Evolutionary conservation across 2,329 filamentous ascomycete genomes (phyloP).

Genomic region (Herpotrichia juniperi): DNA sequence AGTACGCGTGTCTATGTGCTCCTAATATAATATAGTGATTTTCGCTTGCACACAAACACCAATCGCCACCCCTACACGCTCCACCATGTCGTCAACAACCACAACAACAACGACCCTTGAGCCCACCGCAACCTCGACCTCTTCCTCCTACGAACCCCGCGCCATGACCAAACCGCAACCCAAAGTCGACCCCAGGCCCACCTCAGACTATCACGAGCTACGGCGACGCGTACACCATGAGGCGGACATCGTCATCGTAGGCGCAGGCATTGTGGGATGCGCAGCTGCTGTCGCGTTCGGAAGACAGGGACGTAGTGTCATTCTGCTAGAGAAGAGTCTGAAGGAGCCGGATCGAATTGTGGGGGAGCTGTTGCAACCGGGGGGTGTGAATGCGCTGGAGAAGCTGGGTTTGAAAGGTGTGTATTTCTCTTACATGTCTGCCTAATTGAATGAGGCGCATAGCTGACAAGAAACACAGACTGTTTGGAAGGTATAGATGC

Average conservation of each 20-base stretch:
- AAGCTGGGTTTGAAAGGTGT: conserved; percentile 70
- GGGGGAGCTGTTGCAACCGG: conserved; percentile 92
- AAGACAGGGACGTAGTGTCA: conserved; percentile 86
- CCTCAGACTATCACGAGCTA: conserved; percentile 45
- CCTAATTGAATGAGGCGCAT: neutral
- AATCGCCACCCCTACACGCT: neutral
- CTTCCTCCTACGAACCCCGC: neutral
- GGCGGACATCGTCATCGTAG: conserved; percentile 87
- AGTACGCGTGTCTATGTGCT: neutral
- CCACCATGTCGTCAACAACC: conserved; percentile 6
- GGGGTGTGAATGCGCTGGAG: conserved; percentile 80
- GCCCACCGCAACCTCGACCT: neutral
- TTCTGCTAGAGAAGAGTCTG: conserved; percentile 86
- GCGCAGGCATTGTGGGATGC: conserved; percentile 88
- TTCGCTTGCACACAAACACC: neutral
- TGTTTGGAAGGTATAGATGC: conserved; percentile 91
- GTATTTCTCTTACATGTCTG: conserved; percentile 1
- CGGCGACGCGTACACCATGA: conserved; percentile 63
- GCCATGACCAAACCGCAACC: conserved; percentile 5
- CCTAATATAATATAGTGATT: neutral
- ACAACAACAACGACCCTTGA: neutral
- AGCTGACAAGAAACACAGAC: conserved; percentile 48
- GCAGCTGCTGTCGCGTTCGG: conserved; percentile 83
- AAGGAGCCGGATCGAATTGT: conserved; percentile 96
- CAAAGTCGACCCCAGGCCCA: conserved; percentile 18